phyloP scores from a whole-genome alignment of 2,329 filamentous ascomycete genomes.

The Penicillium olsonii region DNA sequence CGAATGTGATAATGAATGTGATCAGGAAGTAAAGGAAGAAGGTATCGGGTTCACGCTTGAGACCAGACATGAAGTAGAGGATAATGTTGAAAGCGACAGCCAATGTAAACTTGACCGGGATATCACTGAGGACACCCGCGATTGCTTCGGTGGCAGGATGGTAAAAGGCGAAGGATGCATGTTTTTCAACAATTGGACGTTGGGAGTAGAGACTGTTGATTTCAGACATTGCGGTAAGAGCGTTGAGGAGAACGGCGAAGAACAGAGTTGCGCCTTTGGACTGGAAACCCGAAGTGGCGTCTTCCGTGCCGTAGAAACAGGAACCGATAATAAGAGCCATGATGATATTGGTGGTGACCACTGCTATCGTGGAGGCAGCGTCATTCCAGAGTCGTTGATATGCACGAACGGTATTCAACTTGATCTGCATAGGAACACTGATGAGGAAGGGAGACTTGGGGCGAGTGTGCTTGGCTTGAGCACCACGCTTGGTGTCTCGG shows the following conservation, averaged over 20 bases:
- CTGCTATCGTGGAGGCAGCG: conserved; percentile 67
- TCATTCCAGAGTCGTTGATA: conserved; percentile 75
- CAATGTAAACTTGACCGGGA: conserved; percentile 75
- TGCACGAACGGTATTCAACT: conserved; percentile 76
- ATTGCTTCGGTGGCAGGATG: conserved; percentile 25
- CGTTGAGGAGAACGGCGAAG: conserved; percentile 84
- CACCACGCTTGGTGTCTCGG: conserved; percentile 34
- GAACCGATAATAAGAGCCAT: conserved; percentile 76
- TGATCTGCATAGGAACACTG: conserved; percentile 69
- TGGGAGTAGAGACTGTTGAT: conserved; percentile 44
- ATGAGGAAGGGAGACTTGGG: conserved; percentile 77
- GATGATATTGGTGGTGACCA: conserved; percentile 64
- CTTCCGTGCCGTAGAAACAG: conserved; percentile 74
- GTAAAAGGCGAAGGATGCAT: conserved; percentile 32
- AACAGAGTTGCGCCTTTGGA: conserved; percentile 76
- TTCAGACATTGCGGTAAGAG: conserved; percentile 58
- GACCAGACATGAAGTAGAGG: conserved; percentile 82
- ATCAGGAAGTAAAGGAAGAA: conserved; percentile 88
- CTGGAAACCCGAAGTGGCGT: conserved; percentile 69
- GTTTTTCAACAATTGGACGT: conserved; percentile 31
- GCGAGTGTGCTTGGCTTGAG: conserved; percentile 50
- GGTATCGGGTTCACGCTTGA: conserved; percentile 69
- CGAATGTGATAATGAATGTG: conserved; percentile 69
- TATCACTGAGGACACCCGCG: conserved; percentile 32
- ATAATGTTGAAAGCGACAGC: conserved; percentile 73